Evolutionary conservation across 2,329 filamentous ascomycete species (phyloP), one percentile per base, ranked within the genome.

Genomic region (Aspergillus arachidicola): DNA sequence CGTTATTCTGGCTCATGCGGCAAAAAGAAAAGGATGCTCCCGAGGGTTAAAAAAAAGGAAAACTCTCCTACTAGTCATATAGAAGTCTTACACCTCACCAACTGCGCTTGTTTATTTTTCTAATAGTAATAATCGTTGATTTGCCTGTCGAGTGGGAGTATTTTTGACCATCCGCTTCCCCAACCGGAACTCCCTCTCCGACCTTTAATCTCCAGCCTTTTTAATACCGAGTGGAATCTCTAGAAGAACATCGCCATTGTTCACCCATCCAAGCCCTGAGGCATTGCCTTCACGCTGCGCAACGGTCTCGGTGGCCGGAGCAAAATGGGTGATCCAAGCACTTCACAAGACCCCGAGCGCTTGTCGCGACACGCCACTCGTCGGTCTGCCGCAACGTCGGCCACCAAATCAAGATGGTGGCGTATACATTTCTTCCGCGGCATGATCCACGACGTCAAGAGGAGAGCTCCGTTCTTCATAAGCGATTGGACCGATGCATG

Each of bases 401-500:
- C 58, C 50, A 61, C 68, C n/a, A 63, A 68, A 26, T 38, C 51
- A n/a, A 67, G 73, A 74, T 94, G 92, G 92, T 95, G 91, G 89
- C 90, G 86, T 73, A 86, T 94, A 28, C 84, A 84, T 57, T 82
- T 91, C 57, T 94, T 94, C 76, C 87, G 87, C 43, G 93, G 93
- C 71, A 96, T 96, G 87, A 76, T 88, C 62, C 89, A 91, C 73
- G 93, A 96, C 78, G 72, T 96, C 38, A 87, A 87, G 67, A 87
- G 92, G 62, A 82, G 93, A 66, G 85, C 85, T 9, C 93, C 93
- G 1, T 96, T 85, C 75, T 96, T 95, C 74, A 82, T 81, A 79
- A 94, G 90, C 77, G 93, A 96, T 77, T 96, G 91, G 91, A 82
- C 76, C 21, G 93, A 96, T 81, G 93, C 93, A 1, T 95, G 91